phyloP scores from a whole-genome alignment of 2,329 filamentous ascomycete genomes.

The Fusarium anthophilum region DNA sequence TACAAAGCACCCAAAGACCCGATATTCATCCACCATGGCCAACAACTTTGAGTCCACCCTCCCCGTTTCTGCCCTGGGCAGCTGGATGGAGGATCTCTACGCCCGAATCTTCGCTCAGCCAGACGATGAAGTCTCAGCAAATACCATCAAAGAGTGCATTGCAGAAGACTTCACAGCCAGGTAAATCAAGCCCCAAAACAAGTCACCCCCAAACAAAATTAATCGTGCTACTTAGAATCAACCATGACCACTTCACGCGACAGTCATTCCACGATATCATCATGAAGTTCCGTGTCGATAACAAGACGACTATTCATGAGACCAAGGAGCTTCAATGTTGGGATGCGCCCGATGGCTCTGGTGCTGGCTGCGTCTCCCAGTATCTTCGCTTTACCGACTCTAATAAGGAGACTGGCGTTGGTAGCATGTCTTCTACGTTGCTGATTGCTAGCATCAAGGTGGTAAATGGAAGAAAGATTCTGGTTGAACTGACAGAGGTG shows the following conservation, averaged over 20 bases:
- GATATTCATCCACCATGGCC: not conserved
- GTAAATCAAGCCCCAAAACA: not conserved
- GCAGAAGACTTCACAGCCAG: not conserved
- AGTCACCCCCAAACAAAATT: not conserved
- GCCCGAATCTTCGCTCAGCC: not conserved
- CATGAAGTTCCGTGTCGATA: not conserved
- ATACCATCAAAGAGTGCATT: accelerated
- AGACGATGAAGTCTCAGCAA: not conserved
- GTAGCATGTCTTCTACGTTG: not conserved
- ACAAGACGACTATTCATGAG: not conserved
- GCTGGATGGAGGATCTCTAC: not conserved
- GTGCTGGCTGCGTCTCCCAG: not conserved
- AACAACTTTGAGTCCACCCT: accelerated
- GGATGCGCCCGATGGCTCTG: not conserved
- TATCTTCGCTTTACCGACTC: not conserved
- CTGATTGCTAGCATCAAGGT: not conserved
- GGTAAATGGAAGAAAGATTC: accelerated
- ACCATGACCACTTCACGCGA: not conserved
- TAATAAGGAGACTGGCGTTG: not conserved
- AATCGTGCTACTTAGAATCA: accelerated
- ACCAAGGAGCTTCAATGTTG: not conserved
- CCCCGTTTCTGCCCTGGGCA: not conserved
- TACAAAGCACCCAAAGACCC: accelerated
- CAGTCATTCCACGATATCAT: not conserved
- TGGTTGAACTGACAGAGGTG: not conserved